These are phyloP conservation scores for Echeveria elegans DNA, from an alignment of 164 flowering plant species.

Conservation along the genomic window DNA sequence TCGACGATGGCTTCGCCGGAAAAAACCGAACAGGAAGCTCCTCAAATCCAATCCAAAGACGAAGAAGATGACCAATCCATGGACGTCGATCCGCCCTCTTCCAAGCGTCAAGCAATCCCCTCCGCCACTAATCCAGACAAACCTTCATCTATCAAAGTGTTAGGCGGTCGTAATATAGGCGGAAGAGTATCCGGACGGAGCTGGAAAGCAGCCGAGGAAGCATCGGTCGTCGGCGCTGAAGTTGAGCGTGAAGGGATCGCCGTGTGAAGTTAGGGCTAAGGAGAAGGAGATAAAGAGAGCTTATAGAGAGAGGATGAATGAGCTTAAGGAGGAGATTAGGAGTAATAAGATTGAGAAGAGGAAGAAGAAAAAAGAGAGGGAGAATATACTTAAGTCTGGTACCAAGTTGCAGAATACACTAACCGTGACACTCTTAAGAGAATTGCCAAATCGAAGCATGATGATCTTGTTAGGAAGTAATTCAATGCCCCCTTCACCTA, in stretches of 20 bases:
- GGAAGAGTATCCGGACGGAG: conserved; percentile 83
- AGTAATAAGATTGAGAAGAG: conserved; percentile 70
- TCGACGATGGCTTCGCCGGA: conserved; percentile 94
- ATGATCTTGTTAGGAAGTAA: too few relatives aligned
- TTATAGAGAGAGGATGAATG: conserved; percentile 60
- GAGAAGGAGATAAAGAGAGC: conserved; percentile 32
- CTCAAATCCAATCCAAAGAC: neutral
- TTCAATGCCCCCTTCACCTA: too few relatives aligned
- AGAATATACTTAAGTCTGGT: conserved; percentile 67
- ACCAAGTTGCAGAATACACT: conserved; percentile 56
- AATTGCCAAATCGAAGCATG: too few relatives aligned
- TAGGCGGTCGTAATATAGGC: conserved; percentile 59
- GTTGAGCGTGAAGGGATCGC: conserved; percentile 35
- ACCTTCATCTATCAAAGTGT: conserved; percentile 43
- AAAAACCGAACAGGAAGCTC: conserved; percentile 27
- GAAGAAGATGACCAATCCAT: conserved; percentile 24
- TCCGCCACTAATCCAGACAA: conserved; percentile 64
- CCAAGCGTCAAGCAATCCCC: conserved; percentile 60
- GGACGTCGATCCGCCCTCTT: conserved; percentile 52
- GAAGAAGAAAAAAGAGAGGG: conserved; percentile 65
- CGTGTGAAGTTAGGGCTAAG: conserved; percentile 50
- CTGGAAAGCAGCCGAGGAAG: conserved; percentile 76
- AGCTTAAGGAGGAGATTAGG: conserved; percentile 82
- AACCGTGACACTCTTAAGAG: neutral
- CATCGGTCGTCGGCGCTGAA: conserved; percentile 54